Conservation (phyloP, 768 basidiomycete genomes). For the Mycena crocata region DNA sequence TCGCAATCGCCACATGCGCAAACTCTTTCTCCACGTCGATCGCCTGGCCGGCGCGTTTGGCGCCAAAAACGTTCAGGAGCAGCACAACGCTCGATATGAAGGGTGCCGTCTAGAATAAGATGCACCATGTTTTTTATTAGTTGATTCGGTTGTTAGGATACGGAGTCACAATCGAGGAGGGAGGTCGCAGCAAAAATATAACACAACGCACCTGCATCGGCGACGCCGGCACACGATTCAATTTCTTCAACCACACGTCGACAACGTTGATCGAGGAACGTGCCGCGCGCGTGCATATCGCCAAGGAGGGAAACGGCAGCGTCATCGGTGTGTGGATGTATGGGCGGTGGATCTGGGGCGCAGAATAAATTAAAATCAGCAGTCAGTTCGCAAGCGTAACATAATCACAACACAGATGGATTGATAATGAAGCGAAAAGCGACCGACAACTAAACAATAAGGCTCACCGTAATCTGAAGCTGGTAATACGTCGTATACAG, state of each 20-base stretch:
- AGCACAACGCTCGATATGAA: too few relatives aligned
- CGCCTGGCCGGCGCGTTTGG: too few relatives aligned
- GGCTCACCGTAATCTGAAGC: slow-evolving; percentile 57
- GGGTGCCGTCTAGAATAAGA: too few relatives aligned
- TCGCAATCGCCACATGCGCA: too few relatives aligned
- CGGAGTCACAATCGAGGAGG: neutral
- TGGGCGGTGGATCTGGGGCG: slow-evolving; percentile 41
- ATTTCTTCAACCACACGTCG: slow-evolving; percentile 19
- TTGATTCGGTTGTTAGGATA: too few relatives aligned
- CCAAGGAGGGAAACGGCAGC: slow-evolving; percentile 23
- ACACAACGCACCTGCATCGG: neutral
- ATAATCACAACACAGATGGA: too few relatives aligned
- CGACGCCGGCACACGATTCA: neutral
- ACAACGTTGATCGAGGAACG: slow-evolving; percentile 17
- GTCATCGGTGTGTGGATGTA: slow-evolving; percentile 19
- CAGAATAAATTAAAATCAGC: too few relatives aligned
- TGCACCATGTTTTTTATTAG: too few relatives aligned
- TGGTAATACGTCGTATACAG: slow-evolving; percentile 56
- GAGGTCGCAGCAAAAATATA: neutral
- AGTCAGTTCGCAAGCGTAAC: too few relatives aligned
- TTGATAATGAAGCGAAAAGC: too few relatives aligned
- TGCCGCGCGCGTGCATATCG: slow-evolving; percentile 29
- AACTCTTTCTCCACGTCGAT: too few relatives aligned
- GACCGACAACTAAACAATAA: slow-evolving; percentile 60
- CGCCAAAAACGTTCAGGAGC: too few relatives aligned